phyloP scores from a whole-genome alignment of 345 rosid species.

The Excoecaria agallocha region DNA sequence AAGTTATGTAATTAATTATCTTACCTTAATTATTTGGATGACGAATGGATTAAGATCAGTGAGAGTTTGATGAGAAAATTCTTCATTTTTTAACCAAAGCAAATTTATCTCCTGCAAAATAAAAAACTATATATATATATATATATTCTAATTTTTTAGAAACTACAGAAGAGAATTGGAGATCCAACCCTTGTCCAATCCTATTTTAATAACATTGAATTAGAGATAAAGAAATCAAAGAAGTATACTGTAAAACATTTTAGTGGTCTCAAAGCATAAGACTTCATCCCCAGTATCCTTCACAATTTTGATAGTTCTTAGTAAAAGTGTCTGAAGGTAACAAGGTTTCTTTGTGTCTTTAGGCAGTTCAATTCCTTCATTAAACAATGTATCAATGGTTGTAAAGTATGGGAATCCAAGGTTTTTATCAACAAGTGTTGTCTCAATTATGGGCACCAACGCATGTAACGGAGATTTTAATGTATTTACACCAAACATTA shows the following conservation, averaged over 20 bases:
- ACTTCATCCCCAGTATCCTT: not conserved
- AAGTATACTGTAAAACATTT: slow-evolving; percentile 12
- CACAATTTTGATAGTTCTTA: slow-evolving; percentile 7
- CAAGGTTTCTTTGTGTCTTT: not conserved
- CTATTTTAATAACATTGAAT: too few relatives aligned
- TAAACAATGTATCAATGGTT: slow-evolving; percentile 14
- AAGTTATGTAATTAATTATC: not conserved
- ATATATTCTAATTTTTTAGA: too few relatives aligned
- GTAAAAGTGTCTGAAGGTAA: not conserved
- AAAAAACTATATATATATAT: too few relatives aligned
- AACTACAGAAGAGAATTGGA: too few relatives aligned
- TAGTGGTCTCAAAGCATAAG: slow-evolving; percentile 14
- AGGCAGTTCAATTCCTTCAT: slow-evolving; percentile 13
- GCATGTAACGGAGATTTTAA: slow-evolving; percentile 17
- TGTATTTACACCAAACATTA: slow-evolving; percentile 15
- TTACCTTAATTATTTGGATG: slow-evolving; percentile 54
- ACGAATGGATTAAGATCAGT: slow-evolving; percentile 69
- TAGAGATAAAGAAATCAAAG: too few relatives aligned
- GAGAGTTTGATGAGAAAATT: slow-evolving; percentile 71
- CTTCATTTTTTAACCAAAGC: slow-evolving; percentile 48
- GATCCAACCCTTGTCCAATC: too few relatives aligned
- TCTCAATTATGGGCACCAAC: slow-evolving; percentile 4
- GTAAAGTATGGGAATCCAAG: slow-evolving; percentile 18
- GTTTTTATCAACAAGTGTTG: not conserved
- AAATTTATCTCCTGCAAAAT: slow-evolving; percentile 22